Conservation (phyloP, 2,329 filamentous ascomycete species). For the Pseudogymnoascus pannorum region DNA sequence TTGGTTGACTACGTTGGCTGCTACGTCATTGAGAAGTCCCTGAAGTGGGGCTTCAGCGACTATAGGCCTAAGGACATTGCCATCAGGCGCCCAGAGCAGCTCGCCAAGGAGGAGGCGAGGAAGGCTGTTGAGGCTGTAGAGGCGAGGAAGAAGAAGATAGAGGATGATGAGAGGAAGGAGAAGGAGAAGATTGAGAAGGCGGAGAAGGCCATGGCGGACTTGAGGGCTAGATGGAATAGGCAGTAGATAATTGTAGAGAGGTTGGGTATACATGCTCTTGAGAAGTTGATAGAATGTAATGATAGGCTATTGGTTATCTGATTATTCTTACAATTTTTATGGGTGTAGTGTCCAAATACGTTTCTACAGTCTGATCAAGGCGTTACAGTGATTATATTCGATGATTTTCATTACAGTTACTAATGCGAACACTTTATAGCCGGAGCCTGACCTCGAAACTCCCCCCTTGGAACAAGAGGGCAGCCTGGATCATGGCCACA, state of each 20-base stretch:
- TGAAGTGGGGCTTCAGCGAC: conserved; percentile 85
- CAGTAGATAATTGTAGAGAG: background rate
- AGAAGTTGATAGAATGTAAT: conserved; percentile 4
- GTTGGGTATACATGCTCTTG: background rate
- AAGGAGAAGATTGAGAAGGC: conserved; percentile 47
- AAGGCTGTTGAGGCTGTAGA: conserved; percentile 50
- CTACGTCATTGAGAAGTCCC: conserved; percentile 75
- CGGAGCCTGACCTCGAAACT: conserved; percentile 47
- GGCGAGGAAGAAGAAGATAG: conserved; percentile 39
- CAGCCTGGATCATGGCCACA: conserved; percentile 11
- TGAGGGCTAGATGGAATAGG: conserved; percentile 13
- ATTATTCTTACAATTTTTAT: background rate
- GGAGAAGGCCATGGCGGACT: conserved; percentile 50
- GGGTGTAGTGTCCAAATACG: background rate
- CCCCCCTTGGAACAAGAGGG: conserved; percentile 43
- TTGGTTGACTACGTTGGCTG: conserved; percentile 79
- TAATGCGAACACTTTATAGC: background rate
- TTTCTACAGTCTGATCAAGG: too few relatives aligned
- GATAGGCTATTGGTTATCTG: conserved; percentile 1
- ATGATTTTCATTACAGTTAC: background rate
- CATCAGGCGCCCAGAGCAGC: conserved; percentile 74
- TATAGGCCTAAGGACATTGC: conserved; percentile 93
- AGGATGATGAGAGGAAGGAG: conserved; percentile 45
- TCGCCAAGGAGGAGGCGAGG: conserved; percentile 65
- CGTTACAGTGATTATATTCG: background rate